Evolutionary conservation across 495 filamentous ascomycete species (phyloP).

Genomic region (Penicillium cataractarum): DNA sequence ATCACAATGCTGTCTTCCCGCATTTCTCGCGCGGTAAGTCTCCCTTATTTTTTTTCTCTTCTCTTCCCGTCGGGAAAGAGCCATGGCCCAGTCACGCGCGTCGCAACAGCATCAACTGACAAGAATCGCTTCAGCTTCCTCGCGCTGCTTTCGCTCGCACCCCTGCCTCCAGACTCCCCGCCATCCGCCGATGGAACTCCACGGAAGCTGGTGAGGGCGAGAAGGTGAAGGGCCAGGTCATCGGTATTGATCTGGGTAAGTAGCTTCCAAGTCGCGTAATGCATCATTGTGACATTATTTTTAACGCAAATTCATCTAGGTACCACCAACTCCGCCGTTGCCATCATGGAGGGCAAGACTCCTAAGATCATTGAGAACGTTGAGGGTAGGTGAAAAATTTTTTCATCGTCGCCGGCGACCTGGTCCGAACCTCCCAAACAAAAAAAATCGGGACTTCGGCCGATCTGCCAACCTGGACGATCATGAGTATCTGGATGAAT

Average conservation of each 20-base stretch:
- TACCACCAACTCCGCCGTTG: slow-evolving; percentile 98
- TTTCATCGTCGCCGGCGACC: slow-evolving; percentile 1
- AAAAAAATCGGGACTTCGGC: background rate
- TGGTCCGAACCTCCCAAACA: slow-evolving; percentile 16
- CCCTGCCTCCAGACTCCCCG: slow-evolving; percentile 58
- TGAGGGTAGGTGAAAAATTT: slow-evolving; percentile 67
- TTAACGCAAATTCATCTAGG: slow-evolving; percentile 53
- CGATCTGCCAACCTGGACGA: background rate
- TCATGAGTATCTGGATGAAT: background rate
- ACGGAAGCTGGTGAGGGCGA: slow-evolving; percentile 74
- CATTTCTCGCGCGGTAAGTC: slow-evolving; percentile 70
- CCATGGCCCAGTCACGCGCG: slow-evolving; percentile 19
- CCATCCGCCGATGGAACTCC: slow-evolving; percentile 78
- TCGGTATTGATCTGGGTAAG: slow-evolving; percentile 98
- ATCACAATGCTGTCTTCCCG: slow-evolving; percentile 60
- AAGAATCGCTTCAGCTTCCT: slow-evolving; percentile 38
- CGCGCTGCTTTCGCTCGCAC: slow-evolving; percentile 53
- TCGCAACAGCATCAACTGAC: slow-evolving; percentile 30
- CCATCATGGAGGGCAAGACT: slow-evolving; percentile 94
- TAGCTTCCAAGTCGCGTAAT: slow-evolving; percentile 24
- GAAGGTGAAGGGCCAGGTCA: slow-evolving; percentile 93
- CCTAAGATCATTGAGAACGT: slow-evolving; percentile 98
- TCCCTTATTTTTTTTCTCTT: no score
- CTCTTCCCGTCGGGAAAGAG: slow-evolving; percentile 18
- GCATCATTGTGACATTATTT: background rate